A percentile compares a stretch with the other conserved stretches of the same genome.
phyloP scores from a whole-genome alignment of 1,139 yeast genomes.

The Hemisphaericaspora subhashii region DNA sequence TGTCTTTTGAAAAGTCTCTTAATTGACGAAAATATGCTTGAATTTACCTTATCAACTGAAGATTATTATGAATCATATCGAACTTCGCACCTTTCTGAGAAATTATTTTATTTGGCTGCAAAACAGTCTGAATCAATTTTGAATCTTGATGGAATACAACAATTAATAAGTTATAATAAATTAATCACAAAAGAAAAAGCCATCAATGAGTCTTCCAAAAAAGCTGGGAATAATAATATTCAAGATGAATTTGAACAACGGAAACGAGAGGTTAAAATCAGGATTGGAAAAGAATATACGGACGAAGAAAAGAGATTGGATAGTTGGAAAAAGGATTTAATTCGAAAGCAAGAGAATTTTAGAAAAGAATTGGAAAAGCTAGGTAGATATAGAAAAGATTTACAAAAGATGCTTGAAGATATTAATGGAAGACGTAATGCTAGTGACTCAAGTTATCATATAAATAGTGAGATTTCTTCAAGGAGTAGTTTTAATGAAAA shows the following conservation, averaged over 20 bases:
- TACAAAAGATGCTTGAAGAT: constrained; percentile 4
- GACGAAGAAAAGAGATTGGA: constrained; percentile 62
- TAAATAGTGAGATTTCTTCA: neutral
- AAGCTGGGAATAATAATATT: too few relatives aligned
- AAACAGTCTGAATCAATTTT: neutral
- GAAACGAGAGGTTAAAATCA: constrained; percentile 44
- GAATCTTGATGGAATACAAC: constrained; percentile 11
- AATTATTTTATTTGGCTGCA: constrained; percentile 1
- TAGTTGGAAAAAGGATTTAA: constrained; percentile 63
- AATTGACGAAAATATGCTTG: constrained; percentile 56
- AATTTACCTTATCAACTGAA: constrained; percentile 58
- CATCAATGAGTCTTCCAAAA: constrained; percentile 38
- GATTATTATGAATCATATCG: constrained; percentile 57
- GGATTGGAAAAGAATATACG: constrained; percentile 48
- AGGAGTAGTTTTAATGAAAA: constrained; percentile 1
- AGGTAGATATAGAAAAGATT: constrained; percentile 2
- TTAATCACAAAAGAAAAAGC: constrained; percentile 37
- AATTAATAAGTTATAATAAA: constrained; percentile 30
- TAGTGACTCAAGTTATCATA: constrained; percentile 1
- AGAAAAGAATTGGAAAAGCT: constrained; percentile 8
- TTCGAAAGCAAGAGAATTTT: constrained; percentile 47
- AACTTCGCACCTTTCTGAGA: constrained; percentile 18
- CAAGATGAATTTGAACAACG: constrained; percentile 49
- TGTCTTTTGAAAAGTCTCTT: constrained; percentile 49
- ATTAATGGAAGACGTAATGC: neutral